A percentile compares a stretch with the other conserved stretches of the same genome.
Conservation (phyloP, 2,329 filamentous ascomycete genomes). For the Hypoxylon sp. region DNA sequence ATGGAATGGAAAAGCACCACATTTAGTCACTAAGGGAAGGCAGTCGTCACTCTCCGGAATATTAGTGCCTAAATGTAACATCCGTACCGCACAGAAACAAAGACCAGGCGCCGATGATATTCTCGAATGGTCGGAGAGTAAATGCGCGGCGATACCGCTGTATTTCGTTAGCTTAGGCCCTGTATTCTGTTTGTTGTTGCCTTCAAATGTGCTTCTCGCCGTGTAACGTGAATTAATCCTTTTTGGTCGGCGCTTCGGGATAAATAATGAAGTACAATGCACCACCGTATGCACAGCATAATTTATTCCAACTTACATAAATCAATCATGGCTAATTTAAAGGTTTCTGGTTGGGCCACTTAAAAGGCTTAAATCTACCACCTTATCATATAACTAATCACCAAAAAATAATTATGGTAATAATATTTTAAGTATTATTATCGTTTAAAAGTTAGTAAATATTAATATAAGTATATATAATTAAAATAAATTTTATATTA, state of each 20-base stretch:
- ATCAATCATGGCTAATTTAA: neutral
- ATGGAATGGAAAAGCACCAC: slow-evolving; percentile 17
- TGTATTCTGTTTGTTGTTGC: neutral
- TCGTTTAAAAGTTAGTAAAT: too few relatives aligned
- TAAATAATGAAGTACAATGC: too few relatives aligned
- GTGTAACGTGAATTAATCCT: neutral
- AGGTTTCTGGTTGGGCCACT: too few relatives aligned
- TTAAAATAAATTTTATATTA: too few relatives aligned
- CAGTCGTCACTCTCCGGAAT: slow-evolving; percentile 7
- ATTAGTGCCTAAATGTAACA: neutral
- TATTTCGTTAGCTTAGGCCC: neutral
- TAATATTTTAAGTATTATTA: too few relatives aligned
- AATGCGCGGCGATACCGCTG: neutral
- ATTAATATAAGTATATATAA: too few relatives aligned
- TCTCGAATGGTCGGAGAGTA: neutral
- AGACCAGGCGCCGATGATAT: neutral
- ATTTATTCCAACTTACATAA: slow-evolving; percentile 1
- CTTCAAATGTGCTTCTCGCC: too few relatives aligned
- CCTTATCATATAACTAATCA: too few relatives aligned
- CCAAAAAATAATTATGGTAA: too few relatives aligned
- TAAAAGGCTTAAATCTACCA: too few relatives aligned
- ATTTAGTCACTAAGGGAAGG: neutral
- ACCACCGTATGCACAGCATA: too few relatives aligned
- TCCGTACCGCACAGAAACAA: slow-evolving; percentile 2
- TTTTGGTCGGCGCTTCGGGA: neutral